A percentile compares a stretch with the other conserved stretches of the same genome.
Evolutionary conservation across 2,329 filamentous ascomycete species (phyloP).

Genomic region (Aspergillus pseudotamarii): DNA sequence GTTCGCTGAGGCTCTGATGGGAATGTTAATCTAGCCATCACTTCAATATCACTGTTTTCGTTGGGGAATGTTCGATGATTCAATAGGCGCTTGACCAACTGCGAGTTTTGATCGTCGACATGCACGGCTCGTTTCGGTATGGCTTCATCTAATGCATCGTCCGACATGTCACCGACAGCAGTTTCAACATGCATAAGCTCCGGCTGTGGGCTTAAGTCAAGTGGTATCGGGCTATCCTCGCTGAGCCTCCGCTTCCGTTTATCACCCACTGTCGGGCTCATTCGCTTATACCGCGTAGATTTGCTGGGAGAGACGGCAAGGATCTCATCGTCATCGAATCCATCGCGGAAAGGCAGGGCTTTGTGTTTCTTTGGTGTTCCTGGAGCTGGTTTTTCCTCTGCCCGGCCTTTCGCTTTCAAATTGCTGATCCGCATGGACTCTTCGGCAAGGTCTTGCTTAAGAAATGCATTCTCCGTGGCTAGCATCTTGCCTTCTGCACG

Average conservation of each 20-base stretch:
- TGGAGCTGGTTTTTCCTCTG: slow-evolving; percentile 42
- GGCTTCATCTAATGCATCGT: slow-evolving; percentile 23
- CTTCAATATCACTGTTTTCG: slow-evolving; percentile 57
- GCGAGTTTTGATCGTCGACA: slow-evolving; percentile 30
- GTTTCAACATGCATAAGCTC: slow-evolving; percentile 30
- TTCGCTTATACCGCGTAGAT: slow-evolving; percentile 51
- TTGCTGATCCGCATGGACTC: slow-evolving; percentile 54
- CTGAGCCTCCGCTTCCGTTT: slow-evolving; percentile 60
- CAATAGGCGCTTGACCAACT: slow-evolving; percentile 57
- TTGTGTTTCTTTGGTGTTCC: slow-evolving; percentile 56
- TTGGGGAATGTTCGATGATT: slow-evolving; percentile 56
- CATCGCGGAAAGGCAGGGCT: slow-evolving; percentile 57
- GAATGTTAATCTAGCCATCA: slow-evolving; percentile 54
- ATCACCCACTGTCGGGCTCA: slow-evolving; percentile 58
- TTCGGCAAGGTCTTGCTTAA: slow-evolving; percentile 62
- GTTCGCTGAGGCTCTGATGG: slow-evolving; percentile 54
- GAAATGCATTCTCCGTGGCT: slow-evolving; percentile 61
- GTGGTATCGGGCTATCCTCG: slow-evolving; percentile 56
- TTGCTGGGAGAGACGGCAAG: slow-evolving; percentile 59
- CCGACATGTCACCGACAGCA: slow-evolving; percentile 26
- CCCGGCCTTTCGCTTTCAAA: slow-evolving; percentile 39
- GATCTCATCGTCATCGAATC: slow-evolving; percentile 66
- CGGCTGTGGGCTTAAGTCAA: slow-evolving; percentile 43
- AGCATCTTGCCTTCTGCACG: slow-evolving; percentile 59
- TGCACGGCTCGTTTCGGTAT: slow-evolving; percentile 28